Conservation (phyloP, 2,329 filamentous ascomycete genomes). For the Fusarium gaditjirri region DNA sequence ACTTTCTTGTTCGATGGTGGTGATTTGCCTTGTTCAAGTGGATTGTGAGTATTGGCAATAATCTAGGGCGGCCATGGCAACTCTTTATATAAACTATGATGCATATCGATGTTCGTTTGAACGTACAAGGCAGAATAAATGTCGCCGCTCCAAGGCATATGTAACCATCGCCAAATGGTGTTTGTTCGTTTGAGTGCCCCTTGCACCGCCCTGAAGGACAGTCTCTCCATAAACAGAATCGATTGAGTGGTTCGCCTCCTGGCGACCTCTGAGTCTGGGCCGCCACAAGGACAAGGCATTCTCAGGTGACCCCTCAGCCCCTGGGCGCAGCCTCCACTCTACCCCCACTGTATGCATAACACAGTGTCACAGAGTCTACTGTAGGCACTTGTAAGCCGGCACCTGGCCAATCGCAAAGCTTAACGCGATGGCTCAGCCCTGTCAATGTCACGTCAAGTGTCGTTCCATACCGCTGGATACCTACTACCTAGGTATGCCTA, state of each 20-base stretch:
- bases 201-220: not conserved
- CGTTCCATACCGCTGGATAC: not conserved
- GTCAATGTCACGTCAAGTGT: not conserved
- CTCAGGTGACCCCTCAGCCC: not conserved
- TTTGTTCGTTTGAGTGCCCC: not conserved
- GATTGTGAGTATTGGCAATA: not conserved
- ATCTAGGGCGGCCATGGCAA: not conserved
- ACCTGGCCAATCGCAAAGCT: not conserved
- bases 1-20: slow-evolving; percentile 1
- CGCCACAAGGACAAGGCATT: not conserved
- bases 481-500: not conserved
- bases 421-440: not conserved
- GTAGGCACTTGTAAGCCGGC: too few species aligned
- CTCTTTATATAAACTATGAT: not conserved
- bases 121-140: not conserved
- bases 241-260: not conserved
- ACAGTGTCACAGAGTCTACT: not conserved
- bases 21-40: not conserved
- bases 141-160: not conserved
- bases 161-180: not conserved
- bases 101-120: not conserved
- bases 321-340: not conserved
- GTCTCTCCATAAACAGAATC: not conserved
- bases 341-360: not conserved
- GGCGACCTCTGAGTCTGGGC: not conserved